Evolutionary conservation across 1,139 yeast species (phyloP).

Genomic region (Kodamaea arcana): DNA sequence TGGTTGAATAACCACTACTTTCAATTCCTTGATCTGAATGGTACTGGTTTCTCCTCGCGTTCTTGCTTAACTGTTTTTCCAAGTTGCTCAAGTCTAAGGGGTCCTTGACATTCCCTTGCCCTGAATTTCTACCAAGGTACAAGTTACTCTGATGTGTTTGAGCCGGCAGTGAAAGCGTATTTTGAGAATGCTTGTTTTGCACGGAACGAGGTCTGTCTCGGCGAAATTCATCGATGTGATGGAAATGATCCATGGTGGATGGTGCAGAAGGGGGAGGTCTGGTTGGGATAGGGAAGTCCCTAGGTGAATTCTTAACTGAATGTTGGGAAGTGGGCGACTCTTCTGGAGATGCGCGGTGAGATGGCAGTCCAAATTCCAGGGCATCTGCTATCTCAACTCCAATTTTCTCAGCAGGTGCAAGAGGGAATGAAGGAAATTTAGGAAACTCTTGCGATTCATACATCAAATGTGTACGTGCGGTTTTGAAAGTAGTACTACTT

Average conservation of each 20-base stretch:
- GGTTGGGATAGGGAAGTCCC: not conserved
- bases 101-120: constrained; percentile 1
- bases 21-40: not conserved
- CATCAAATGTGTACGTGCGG: not conserved
- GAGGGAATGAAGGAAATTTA: not conserved
- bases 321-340: not conserved
- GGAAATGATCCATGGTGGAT: constrained; percentile 2
- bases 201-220: constrained; percentile 12
- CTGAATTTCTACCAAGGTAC: not conserved
- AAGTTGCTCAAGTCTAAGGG: constrained; percentile 4
- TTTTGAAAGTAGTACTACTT: not conserved
- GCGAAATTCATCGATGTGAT: constrained; percentile 14
- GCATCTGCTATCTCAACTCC: not conserved
- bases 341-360: not conserved
- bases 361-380: constrained; percentile 1
- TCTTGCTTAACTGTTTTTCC: constrained; percentile 5
- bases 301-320: not conserved
- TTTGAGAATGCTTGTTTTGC: constrained; percentile 6
- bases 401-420: not conserved
- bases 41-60: not conserved
- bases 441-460: not conserved
- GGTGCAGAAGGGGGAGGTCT: not conserved
- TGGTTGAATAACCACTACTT: constrained; percentile 1
- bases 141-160: not conserved
- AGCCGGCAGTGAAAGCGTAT: constrained; percentile 6